phyloP scores from a whole-genome alignment of 495 filamentous ascomycete genomes.

The Hyaloscypha bicolor region DNA sequence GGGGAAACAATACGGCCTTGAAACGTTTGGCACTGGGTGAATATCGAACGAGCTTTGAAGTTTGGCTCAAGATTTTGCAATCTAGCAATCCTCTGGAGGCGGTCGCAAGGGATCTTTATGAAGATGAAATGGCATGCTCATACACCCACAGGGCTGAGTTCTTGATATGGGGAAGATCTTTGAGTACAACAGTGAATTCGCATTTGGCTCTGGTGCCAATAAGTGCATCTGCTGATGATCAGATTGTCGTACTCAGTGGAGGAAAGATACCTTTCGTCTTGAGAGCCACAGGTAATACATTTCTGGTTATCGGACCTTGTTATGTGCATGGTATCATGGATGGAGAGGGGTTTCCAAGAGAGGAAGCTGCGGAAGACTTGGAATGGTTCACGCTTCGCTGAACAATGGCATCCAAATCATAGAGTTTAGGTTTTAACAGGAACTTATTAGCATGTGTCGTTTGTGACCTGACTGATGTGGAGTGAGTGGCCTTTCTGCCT shows the following conservation, averaged over 20 bases:
- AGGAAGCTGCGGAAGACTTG: background rate
- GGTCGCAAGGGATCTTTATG: background rate
- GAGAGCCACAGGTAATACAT: background rate
- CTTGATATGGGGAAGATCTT: background rate
- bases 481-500: no score
- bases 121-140: background rate
- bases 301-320: background rate
- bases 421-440: background rate
- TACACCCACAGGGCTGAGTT: background rate
- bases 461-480: no score
- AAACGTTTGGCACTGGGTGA: background rate
- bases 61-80: background rate
- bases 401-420: background rate
- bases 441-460: background rate
- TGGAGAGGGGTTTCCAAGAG: background rate
- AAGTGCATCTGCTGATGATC: background rate
- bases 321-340: background rate
- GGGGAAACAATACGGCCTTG: background rate
- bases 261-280: background rate
- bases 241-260: background rate
- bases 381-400: background rate
- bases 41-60: background rate
- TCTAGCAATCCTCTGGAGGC: background rate
- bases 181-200: background rate
- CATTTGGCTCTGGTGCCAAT: slow-evolving; percentile 2